Percentiles rank a stretch among this genome's conserved stretches.
Conservation (phyloP, 169 alveolate genomes). For the Toxoplasma gondii region DNA sequence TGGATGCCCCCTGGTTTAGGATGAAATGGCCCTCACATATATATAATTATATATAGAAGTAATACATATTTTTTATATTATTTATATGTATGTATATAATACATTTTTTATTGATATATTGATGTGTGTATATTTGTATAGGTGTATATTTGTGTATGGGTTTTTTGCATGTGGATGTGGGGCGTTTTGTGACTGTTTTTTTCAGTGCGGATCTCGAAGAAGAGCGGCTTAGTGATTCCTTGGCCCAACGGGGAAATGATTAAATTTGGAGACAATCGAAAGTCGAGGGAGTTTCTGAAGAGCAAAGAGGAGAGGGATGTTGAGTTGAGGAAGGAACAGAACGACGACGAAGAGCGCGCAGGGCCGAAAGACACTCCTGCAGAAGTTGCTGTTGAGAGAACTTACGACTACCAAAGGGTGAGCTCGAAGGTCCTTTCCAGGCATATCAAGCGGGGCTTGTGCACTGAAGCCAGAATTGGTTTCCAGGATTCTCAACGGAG, state of each 20-base stretch:
- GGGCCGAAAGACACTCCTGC: constrained; percentile 48
- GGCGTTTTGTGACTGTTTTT: not conserved
- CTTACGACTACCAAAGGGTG: constrained; percentile 48
- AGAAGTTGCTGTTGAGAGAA: constrained; percentile 42
- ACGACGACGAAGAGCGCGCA: not conserved
- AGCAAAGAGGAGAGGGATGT: constrained; percentile 32
- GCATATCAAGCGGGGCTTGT: not conserved
- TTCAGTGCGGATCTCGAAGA: constrained; percentile 37
- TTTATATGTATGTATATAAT: no score
- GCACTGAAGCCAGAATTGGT: not conserved
- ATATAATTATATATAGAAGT: no score
- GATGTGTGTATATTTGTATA: no score
- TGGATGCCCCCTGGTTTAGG: no score
- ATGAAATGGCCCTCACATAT: no score
- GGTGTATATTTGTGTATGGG: no score
- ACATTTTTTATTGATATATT: no score
- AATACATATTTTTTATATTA: no score
- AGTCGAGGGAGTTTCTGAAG: constrained; percentile 10
- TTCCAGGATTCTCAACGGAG: no score
- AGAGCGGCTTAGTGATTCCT: constrained; percentile 46
- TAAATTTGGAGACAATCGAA: not conserved
- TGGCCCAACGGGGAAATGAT: constrained; percentile 28
- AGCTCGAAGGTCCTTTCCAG: no score
- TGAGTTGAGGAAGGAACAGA: constrained; percentile 16
- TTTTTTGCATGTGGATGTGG: no score